Conservation (phyloP, 169 alveolate genomes). For the Plasmodium relictum region DNA sequence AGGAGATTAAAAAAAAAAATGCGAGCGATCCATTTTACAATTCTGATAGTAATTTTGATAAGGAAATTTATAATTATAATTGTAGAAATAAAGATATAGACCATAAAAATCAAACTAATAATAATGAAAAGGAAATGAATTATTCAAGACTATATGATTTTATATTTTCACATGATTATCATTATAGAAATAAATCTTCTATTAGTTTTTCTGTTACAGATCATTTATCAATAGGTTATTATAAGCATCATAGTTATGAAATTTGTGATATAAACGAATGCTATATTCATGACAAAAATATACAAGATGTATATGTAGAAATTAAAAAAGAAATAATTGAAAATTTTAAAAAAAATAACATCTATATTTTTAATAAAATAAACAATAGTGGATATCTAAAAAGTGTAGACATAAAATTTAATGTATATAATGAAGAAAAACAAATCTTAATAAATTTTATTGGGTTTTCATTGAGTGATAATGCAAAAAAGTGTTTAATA, state of each 20-base stretch:
- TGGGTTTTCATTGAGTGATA: slow-evolving; percentile 36
- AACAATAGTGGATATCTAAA: slow-evolving; percentile 75
- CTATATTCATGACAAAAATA: slow-evolving; percentile 60
- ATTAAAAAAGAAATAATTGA: slow-evolving; percentile 70
- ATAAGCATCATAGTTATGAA: slow-evolving; percentile 67
- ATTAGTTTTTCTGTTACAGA: slow-evolving; percentile 67
- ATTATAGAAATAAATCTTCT: slow-evolving; percentile 76
- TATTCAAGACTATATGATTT: slow-evolving; percentile 48
- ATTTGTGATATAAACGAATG: slow-evolving; percentile 69
- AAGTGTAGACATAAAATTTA: slow-evolving; percentile 62
- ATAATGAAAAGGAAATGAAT: background rate
- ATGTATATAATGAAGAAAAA: slow-evolving; percentile 28
- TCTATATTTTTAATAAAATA: slow-evolving; percentile 75
- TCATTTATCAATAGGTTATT: slow-evolving; percentile 53
- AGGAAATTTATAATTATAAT: background rate
- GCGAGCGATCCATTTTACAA: background rate
- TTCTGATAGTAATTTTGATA: background rate
- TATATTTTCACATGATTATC: slow-evolving; percentile 50
- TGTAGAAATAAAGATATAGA: background rate
- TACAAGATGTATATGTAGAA: slow-evolving; percentile 60
- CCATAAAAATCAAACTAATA: background rate
- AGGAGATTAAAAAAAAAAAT: background rate
- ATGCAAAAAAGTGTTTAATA: slow-evolving; percentile 41
- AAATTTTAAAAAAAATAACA: slow-evolving; percentile 68
- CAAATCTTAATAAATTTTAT: slow-evolving; percentile 64